Conservation (phyloP, 164 flowering plant species). For the Cinnamomum chago region DNA sequence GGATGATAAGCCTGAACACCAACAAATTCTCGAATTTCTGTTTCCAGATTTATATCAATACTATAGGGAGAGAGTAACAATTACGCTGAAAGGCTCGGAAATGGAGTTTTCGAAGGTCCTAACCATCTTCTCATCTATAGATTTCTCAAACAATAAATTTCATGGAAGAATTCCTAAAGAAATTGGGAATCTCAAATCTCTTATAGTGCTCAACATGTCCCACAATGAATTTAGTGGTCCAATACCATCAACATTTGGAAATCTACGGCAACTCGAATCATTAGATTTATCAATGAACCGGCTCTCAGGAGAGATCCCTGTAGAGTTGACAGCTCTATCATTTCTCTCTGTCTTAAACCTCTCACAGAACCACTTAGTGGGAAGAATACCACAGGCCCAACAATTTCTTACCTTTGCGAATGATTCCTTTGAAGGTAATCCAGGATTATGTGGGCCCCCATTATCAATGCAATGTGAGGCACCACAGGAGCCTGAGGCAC, state of each 20-base stretch:
- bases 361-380: conserved; percentile 29
- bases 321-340: conserved; percentile 14
- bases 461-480: neutral
- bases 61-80: conserved; percentile 38
- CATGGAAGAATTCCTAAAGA: conserved; percentile 42
- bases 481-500: neutral
- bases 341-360: conserved; percentile 30
- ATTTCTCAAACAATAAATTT: conserved; percentile 43
- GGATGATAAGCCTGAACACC: conserved; percentile 7
- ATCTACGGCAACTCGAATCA: conserved; percentile 15
- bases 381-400: conserved; percentile 24
- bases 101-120: conserved; percentile 37
- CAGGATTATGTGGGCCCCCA: neutral
- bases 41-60: conserved; percentile 3
- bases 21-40: neutral
- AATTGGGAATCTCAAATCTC: conserved; percentile 30
- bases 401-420: conserved; percentile 28
- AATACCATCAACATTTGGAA: conserved; percentile 38
- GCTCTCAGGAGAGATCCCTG: conserved; percentile 32
- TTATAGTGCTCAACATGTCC: conserved; percentile 44
- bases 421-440: conserved; percentile 23
- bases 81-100: conserved; percentile 40
- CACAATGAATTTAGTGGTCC: conserved; percentile 32
- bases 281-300: conserved; percentile 29
- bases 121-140: conserved; percentile 32